Percentiles rank a stretch among this genome's conserved stretches.
These are phyloP conservation scores for Claviceps capensis DNA, from an alignment of 2,329 filamentous ascomycete genomes.

Conservation along the genomic window DNA sequence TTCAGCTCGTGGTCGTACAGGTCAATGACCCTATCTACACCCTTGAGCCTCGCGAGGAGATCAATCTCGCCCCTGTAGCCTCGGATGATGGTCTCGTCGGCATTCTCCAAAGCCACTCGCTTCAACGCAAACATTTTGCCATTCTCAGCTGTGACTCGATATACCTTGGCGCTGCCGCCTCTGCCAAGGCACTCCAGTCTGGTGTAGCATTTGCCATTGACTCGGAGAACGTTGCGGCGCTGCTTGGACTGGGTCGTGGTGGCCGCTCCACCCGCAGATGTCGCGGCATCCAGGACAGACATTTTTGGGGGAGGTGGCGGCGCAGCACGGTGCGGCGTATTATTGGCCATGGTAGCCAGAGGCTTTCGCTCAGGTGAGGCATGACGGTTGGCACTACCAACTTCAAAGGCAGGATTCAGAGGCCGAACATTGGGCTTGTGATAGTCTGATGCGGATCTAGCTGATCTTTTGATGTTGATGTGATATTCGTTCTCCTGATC, in stretches of 20 bases:
- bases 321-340: slow-evolving; percentile 66
- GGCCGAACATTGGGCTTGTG: slow-evolving; percentile 43
- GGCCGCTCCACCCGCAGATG: slow-evolving; percentile 66
- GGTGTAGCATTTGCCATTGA: slow-evolving; percentile 87
- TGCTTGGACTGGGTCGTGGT: slow-evolving; percentile 59
- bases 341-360: slow-evolving; percentile 39
- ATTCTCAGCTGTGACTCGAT: slow-evolving; percentile 93
- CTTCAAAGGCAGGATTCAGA: slow-evolving; percentile 25
- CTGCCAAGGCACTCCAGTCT: slow-evolving; percentile 81
- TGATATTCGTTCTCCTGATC: slow-evolving; percentile 81
- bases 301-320: slow-evolving; percentile 86
- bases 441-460: slow-evolving; percentile 36
- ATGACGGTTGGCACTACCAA: slow-evolving; percentile 23
- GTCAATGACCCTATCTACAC: slow-evolving; percentile 80
- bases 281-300: slow-evolving; percentile 88
- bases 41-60: slow-evolving; percentile 64
- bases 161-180: slow-evolving; percentile 88
- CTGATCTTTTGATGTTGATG: slow-evolving; percentile 51
- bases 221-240: slow-evolving; percentile 68
- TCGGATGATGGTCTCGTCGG: slow-evolving; percentile 68
- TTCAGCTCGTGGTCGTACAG: slow-evolving; percentile 91
- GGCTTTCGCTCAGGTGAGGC: slow-evolving; percentile 43
- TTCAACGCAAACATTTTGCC: slow-evolving; percentile 92
- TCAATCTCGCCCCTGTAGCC: slow-evolving; percentile 96
- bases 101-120: slow-evolving; percentile 77